These are phyloP conservation scores for Tilletia indica DNA, from an alignment of 1,284 basidiomycete genomes.

Conservation along the genomic window DNA sequence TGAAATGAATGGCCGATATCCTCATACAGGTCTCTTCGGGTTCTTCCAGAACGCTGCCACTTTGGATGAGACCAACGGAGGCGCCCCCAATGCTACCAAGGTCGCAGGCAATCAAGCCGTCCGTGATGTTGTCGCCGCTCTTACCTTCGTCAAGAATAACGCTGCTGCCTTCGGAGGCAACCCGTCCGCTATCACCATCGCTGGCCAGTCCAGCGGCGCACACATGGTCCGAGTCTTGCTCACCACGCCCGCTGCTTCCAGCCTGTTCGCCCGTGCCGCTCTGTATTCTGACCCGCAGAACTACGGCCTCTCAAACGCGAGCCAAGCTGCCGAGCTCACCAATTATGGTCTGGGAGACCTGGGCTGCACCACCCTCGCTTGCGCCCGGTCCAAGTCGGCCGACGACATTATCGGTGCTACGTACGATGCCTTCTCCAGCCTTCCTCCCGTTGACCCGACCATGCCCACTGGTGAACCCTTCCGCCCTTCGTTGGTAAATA, in stretches of 20 bases:
- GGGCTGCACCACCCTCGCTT: conserved; percentile 31
- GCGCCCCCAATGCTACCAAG: conserved; percentile 2
- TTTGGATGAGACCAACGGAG: conserved; percentile 29
- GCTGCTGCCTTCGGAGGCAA: conserved; percentile 68
- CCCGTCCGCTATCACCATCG: conserved; percentile 68
- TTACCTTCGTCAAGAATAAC: conserved; percentile 63
- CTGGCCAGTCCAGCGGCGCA: conserved; percentile 83
- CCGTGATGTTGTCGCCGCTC: conserved; percentile 41
- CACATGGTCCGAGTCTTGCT: conserved; percentile 67
- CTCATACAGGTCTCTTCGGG: conserved; percentile 34
- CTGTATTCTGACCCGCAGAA: conserved; percentile 40
- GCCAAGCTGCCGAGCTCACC: conserved; percentile 21
- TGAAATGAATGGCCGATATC: conserved; percentile 57
- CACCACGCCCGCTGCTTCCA: conserved; percentile 36
- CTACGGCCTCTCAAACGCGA: conserved; percentile 28
- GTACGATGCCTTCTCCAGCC: conserved; percentile 18
- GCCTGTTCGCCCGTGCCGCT: conserved; percentile 45
- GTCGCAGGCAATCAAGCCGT: conserved; percentile 48
- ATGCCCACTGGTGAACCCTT: conserved; percentile 35
- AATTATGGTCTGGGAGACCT: conserved; percentile 31
- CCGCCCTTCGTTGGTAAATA: conserved; percentile 31
- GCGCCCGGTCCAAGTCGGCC: conserved; percentile 29
- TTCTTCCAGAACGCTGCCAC: conserved; percentile 46
- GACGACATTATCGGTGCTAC: conserved; percentile 30
- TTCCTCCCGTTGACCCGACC: conserved; percentile 20